Evolutionary conservation across 306 rosid species (phyloP).

Genomic region (Vigna radiata): DNA sequence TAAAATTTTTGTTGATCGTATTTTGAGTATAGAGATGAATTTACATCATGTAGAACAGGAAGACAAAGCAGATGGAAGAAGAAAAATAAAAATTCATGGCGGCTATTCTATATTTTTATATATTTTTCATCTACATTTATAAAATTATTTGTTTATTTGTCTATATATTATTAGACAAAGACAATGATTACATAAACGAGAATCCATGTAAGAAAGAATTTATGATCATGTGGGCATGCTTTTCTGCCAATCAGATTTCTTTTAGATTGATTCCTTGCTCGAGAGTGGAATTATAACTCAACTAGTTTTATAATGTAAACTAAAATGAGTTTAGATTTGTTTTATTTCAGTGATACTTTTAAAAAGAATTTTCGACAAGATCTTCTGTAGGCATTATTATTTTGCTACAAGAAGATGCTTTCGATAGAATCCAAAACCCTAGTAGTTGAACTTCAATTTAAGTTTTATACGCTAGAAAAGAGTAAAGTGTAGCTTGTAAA

Average conservation of each 20-base stretch:
- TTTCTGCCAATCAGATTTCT: constrained; percentile 45
- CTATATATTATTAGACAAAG: constrained; percentile 14
- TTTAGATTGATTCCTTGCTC: constrained; percentile 43
- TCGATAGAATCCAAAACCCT: not conserved
- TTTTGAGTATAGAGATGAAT: not conserved
- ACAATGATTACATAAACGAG: constrained; percentile 42
- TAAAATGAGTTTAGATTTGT: not conserved
- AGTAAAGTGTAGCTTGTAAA: not conserved
- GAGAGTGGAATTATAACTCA: constrained; percentile 1
- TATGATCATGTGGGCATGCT: constrained; percentile 41
- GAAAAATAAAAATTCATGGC: constrained; percentile 16
- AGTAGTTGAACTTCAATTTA: not conserved
- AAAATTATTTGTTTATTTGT: not conserved
- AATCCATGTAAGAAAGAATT: constrained; percentile 37
- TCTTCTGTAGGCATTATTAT: not conserved
- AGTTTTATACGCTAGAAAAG: not conserved
- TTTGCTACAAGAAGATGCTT: constrained; percentile 8
- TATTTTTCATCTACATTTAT: constrained; percentile 1
- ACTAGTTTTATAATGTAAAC: not conserved
- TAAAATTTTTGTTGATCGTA: not conserved
- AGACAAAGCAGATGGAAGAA: constrained; percentile 17
- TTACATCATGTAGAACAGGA: constrained; percentile 8
- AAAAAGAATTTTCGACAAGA: not conserved
- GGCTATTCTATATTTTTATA: not conserved
- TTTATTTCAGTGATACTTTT: not conserved